Conservation (phyloP, 1,284 basidiomycete genomes). For the Pseudozyma tsukubaensis region DNA sequence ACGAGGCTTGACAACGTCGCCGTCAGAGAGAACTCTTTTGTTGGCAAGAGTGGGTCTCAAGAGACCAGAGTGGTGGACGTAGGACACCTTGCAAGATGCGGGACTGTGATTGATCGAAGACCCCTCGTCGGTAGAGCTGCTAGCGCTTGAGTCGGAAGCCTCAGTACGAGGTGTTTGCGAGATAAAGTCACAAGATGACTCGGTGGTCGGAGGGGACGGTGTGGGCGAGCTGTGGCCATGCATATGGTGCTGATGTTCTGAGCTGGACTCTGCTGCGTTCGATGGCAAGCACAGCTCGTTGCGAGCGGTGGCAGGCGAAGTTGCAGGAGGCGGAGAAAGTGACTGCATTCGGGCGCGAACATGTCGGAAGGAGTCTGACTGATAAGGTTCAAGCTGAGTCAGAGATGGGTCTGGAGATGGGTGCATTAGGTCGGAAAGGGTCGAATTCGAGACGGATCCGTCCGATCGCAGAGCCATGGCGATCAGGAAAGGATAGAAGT, state of each 20-base stretch:
- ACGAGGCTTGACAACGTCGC: conserved; percentile 14
- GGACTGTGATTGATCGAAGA: neutral
- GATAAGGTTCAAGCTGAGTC: conserved; percentile 14
- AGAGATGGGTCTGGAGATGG: neutral
- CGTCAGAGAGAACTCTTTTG: conserved; percentile 31
- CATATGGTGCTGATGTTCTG: neutral
- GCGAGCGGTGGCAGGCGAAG: neutral
- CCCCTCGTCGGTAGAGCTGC: conserved; percentile 8
- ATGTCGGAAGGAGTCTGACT: conserved; percentile 16
- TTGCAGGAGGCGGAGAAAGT: conserved; percentile 10
- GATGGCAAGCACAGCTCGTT: conserved; percentile 5
- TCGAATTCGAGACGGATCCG: neutral
- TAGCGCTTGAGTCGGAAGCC: conserved; percentile 33
- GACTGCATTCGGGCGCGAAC: conserved; percentile 17
- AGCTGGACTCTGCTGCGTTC: neutral
- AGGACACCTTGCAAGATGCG: neutral
- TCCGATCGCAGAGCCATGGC: conserved; percentile 3
- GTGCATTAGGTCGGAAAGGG: neutral
- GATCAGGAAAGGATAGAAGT: neutral
- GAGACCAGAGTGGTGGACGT: neutral
- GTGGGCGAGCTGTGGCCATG: conserved; percentile 3
- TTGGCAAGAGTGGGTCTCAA: conserved; percentile 1
- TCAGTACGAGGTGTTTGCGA: conserved; percentile 12
- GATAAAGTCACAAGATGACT: neutral
- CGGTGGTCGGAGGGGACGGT: conserved; percentile 33